These are phyloP conservation scores for Globisporangium rhizosaccharum DNA, from an alignment of 352 stramenopile species.

Conservation along the genomic window DNA sequence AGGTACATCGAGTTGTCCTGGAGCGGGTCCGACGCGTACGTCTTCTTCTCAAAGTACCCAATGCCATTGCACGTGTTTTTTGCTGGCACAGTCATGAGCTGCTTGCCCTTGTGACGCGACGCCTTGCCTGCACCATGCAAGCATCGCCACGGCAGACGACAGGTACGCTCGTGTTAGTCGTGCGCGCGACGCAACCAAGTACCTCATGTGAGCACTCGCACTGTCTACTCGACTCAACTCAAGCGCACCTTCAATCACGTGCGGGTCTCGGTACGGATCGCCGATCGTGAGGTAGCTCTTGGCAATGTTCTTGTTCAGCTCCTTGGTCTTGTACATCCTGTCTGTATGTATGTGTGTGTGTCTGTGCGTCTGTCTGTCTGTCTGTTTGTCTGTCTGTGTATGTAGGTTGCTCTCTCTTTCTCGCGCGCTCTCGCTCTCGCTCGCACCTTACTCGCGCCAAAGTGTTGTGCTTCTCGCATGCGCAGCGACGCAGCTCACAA, in stretches of 20 bases:
- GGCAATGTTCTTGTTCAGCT: slow-evolving; percentile 80
- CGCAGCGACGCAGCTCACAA: too few species aligned
- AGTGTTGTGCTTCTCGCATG: too few species aligned
- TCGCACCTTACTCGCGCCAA: too few species aligned
- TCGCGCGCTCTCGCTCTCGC: too few species aligned
- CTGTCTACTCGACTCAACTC: background rate
- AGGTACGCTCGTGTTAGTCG: background rate
- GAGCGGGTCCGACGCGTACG: slow-evolving; percentile 82
- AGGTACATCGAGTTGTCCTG: slow-evolving; percentile 87
- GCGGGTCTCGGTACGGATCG: slow-evolving; percentile 67
- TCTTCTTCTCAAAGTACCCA: slow-evolving; percentile 85
- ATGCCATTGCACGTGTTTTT: slow-evolving; percentile 79
- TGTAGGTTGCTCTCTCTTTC: too few species aligned
- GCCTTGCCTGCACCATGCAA: slow-evolving; percentile 37
- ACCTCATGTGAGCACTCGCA: too few species aligned
- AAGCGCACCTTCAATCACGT: slow-evolving; percentile 47
- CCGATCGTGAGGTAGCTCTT: slow-evolving; percentile 77
- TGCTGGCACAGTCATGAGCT: slow-evolving; percentile 58
- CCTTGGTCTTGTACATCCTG: slow-evolving; percentile 70
- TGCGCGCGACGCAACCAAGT: too few species aligned
- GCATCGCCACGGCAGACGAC: slow-evolving; percentile 1
- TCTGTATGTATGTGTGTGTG: too few species aligned
- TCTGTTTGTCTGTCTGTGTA: too few species aligned
- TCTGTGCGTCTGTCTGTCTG: background rate
- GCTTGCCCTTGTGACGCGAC: slow-evolving; percentile 69